Evolutionary conservation across 78 protist species (phyloP), one percentile per base, ranked within the genome.

Genomic region (Mantamonas sphyraenae): DNA sequence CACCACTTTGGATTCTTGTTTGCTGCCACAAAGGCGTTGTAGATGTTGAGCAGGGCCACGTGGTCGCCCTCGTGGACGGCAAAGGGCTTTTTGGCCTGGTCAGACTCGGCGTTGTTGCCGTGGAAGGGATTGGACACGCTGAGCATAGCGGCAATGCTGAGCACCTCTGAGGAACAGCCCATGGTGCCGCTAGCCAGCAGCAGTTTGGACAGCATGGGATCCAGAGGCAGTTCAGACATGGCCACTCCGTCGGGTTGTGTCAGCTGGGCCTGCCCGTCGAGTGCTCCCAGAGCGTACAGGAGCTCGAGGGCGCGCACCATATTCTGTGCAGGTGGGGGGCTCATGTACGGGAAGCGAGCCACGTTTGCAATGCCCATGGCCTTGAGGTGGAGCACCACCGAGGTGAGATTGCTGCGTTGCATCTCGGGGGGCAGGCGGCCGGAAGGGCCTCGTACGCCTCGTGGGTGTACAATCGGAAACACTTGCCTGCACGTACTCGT

Each of bases 401-500:
- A 34, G 37, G 64, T 7, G 20, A 83, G 35, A 39, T 83, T 76
- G 24, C 74, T 55, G 37, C 92, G 64, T 55, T 85, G 93, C 40
- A 89, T 89, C 76, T 89, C 93, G 24, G 93, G 93, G 57, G 77
- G 47, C 51, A 26, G 28, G 58, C 77, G 58, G 73, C 72, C n/a
- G 76, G 73, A 55, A 75, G 76, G 69, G 65, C n/a, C 22, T 42
- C 24, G 73, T 53, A 84, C 14, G 82, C 72, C 71, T 31, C 42
- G 31, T n/a, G 22, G 35, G 92, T 84, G 77, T 68, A 94, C 20
- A 94, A 69, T 9, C 97, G 69, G 68, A 87, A 91, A 73, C 95
- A 81, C 74, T 91, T 93, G 4, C 98, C 98, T 12, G 95, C 90
- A 1, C 83, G 94, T 3, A 80, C 73, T 17, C 96, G 74, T 34